Evolutionary conservation across 2,329 filamentous ascomycete genomes (phyloP).

Genomic region (Aureobasidium sp.): DNA sequence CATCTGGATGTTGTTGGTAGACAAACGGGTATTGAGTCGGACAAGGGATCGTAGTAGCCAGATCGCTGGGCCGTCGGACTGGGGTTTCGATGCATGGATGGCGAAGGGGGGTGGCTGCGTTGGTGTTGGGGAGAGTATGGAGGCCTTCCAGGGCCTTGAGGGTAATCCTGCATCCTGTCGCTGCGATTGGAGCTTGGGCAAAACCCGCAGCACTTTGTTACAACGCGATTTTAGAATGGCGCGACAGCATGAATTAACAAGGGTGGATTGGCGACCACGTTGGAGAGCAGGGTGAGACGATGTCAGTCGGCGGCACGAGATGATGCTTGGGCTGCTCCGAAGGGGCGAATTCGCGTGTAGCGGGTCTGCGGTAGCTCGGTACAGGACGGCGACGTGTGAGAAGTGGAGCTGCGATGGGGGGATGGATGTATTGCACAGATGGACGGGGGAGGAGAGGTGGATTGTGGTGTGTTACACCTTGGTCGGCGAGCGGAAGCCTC

Average conservation of each 20-base stretch:
- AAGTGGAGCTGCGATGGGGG: not conserved
- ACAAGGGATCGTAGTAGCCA: conserved; percentile 43
- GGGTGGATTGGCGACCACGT: not conserved
- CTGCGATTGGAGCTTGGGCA: not conserved
- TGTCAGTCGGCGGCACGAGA: not conserved
- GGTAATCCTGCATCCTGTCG: conserved; percentile 3
- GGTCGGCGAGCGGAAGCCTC: not conserved
- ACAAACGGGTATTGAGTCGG: conserved; percentile 30
- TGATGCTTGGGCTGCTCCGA: not conserved
- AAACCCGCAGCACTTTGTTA: not conserved
- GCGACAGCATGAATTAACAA: conserved; percentile 7
- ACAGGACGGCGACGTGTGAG: not conserved
- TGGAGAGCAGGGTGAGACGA: not conserved
- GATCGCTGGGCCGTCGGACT: conserved; percentile 25
- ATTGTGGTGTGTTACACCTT: not conserved
- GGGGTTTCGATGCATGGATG: conserved; percentile 28
- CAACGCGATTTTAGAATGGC: not conserved
- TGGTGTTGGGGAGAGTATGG: conserved; percentile 22
- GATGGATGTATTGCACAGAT: not conserved
- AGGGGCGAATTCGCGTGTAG: conserved; percentile 7
- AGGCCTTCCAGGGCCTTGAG: conserved; percentile 12
- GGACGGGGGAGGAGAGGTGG: not conserved
- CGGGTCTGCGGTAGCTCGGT: conserved; percentile 6
- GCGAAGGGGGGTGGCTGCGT: conserved; percentile 29
- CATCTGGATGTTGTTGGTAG: not conserved